These are phyloP conservation scores for Acanthamoeba lenticulata DNA, from an alignment of 208 protist species.

Conservation along the genomic window DNA sequence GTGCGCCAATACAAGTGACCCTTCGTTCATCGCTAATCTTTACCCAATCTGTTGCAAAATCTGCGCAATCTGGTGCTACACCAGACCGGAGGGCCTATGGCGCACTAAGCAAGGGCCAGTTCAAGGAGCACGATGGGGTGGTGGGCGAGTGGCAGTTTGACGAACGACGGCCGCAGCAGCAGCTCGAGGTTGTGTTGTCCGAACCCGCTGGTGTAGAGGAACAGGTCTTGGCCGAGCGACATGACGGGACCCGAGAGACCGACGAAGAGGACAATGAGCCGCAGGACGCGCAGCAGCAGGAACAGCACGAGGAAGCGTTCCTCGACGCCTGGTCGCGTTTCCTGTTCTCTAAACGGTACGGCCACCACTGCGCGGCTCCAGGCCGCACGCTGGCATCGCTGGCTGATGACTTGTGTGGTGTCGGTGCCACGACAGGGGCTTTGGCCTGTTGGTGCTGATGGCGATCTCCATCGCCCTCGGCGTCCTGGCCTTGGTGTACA, in stretches of 20 bases:
- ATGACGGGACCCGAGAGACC: too few species aligned
- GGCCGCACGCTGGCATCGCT: not conserved
- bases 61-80: not conserved
- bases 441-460: not conserved
- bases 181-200: not conserved
- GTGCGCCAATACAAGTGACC: not conserved
- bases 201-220: not conserved
- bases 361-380: not conserved
- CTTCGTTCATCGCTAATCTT: not conserved
- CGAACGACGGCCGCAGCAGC: not conserved
- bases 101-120: not conserved
- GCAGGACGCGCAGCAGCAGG: not conserved
- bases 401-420: not conserved
- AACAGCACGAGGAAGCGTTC: not conserved
- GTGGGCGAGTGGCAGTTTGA: constrained; percentile 44
- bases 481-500: constrained; percentile 7
- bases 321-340: constrained; percentile 22
- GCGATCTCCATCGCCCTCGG: not conserved
- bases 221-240: too few species aligned
- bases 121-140: not conserved
- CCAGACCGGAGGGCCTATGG: not conserved
- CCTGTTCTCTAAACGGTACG: not conserved
- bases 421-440: not conserved
- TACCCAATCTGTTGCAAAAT: not conserved
- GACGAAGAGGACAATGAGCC: not conserved